Base-by-base conservation (phyloP, 345 rosid species). In the Eucalyptus pauciflora region DNA sequence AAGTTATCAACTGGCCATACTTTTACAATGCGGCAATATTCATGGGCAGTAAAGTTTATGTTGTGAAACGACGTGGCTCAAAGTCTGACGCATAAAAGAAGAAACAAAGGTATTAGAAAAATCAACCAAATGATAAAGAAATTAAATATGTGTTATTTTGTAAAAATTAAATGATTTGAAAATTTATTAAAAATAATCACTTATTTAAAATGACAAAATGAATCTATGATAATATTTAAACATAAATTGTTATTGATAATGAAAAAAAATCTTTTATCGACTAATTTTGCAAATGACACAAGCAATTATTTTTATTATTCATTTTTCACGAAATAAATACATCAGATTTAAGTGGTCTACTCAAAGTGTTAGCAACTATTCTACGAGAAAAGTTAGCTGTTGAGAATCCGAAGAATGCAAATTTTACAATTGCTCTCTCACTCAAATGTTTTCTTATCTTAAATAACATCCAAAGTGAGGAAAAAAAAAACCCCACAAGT, bases 321-420 rank as follows among this genome's bases (percentile, higher is more conserved):
- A 20, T 20, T 52, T 52, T 20, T 52, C 2, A 20, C 0, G 0
- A 52, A 20, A 52, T 52, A 20, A 52, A 52, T 52, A 0, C 1
- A 52, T 20, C 0, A 52, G 0, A 52, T 16, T 67, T 8, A 16
- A 4, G 20, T 16, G 24, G 11, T 67, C 7, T 7, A 3, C 7
- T 20, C 1, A 5, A 4, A 3, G 2, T 41, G 27, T 41, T 4
- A 27, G 2, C 4, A 76, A 11, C 15, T 76, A 1, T 3, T 37
- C 1, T 9, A 10, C 0, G 0, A 18, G 13, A 20, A 37, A 18
- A 20, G 2, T 5, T 7, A 6, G 0, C 0, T 0, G 2, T 3
- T 3, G 2, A 76, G 15, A 37, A 37, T 76, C 4, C 1, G 1
- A 22, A 37, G 1, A 5, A 76, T 76, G 4, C 3, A 20, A 20